These are phyloP conservation scores for Nasturtium officinale DNA, from an alignment of 345 rosid genomes.

Conservation along the genomic window DNA sequence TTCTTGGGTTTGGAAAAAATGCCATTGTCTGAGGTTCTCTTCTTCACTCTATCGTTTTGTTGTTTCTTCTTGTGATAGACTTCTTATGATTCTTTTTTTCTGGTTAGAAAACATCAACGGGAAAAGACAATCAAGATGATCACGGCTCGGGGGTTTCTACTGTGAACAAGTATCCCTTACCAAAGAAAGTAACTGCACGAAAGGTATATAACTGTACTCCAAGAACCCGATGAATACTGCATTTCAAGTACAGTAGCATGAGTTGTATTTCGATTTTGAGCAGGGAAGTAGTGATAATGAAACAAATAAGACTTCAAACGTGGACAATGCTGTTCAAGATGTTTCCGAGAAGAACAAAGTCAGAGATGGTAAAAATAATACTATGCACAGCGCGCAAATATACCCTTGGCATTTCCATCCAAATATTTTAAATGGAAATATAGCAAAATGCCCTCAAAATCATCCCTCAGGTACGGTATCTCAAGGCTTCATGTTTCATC, in stretches of 20 bases:
- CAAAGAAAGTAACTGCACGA: constrained; percentile 45
- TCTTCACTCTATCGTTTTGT: background rate
- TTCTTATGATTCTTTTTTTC: constrained; percentile 15
- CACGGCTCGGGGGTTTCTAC: constrained; percentile 69
- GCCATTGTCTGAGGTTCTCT: constrained; percentile 61
- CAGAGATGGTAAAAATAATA: constrained; percentile 39
- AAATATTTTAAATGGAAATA: constrained; percentile 62
- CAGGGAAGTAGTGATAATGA: constrained; percentile 56
- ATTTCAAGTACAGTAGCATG: constrained; percentile 45
- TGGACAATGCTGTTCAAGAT: constrained; percentile 46
- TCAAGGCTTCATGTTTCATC: constrained; percentile 55
- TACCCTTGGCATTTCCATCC: constrained; percentile 73
- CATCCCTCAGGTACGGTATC: constrained; percentile 50
- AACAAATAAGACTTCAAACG: constrained; percentile 50
- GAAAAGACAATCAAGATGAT: constrained; percentile 62
- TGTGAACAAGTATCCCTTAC: constrained; percentile 51
- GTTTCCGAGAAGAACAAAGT: constrained; percentile 34
- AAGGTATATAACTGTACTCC: constrained; percentile 49
- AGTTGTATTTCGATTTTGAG: constrained; percentile 42
- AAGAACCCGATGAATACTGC: constrained; percentile 33
- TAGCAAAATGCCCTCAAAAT: constrained; percentile 47
- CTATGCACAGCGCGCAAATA: constrained; percentile 46
- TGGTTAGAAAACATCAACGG: constrained; percentile 54
- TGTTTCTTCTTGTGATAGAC: constrained; percentile 21
- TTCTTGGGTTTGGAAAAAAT: constrained; percentile 65